phyloP scores from a whole-genome alignment of 768 basidiomycete species.

The Crepidotus variabilis region DNA sequence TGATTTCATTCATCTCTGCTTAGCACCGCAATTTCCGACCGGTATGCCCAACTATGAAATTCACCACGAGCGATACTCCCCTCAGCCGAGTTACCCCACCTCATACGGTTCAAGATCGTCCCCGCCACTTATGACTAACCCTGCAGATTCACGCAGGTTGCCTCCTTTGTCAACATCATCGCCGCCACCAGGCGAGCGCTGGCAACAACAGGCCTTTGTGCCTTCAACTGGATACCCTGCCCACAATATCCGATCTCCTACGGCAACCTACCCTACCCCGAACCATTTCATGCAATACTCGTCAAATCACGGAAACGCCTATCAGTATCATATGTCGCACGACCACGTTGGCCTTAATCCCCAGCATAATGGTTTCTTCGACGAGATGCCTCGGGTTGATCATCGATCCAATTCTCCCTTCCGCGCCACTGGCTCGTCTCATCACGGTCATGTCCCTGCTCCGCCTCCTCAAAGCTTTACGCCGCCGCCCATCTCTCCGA shows the following conservation, averaged over 20 bases:
- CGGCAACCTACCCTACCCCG: constrained; percentile 49
- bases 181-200: constrained; percentile 46
- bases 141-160: constrained; percentile 52
- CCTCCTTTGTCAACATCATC: constrained; percentile 49
- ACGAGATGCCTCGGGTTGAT: constrained; percentile 30
- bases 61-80: constrained; percentile 50
- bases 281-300: constrained; percentile 49
- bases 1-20: constrained; percentile 32
- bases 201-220: constrained; percentile 33
- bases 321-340: constrained; percentile 37
- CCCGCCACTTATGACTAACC: constrained; percentile 43
- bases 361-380: constrained; percentile 26
- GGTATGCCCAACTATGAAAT: constrained; percentile 51
- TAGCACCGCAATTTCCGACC: constrained; percentile 45
- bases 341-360: constrained; percentile 30
- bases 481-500: constrained; percentile 46
- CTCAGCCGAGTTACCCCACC: constrained; percentile 40
- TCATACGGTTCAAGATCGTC: constrained; percentile 40
- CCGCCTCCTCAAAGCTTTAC: constrained; percentile 40
- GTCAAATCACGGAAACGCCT: constrained; percentile 30
- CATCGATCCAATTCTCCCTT: constrained; percentile 44
- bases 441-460: constrained; percentile 34
- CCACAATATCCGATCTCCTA: constrained; percentile 57
- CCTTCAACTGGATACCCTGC: constrained; percentile 32
- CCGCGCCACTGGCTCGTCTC: constrained; percentile 30